Conservation (phyloP, 306 rosid species). For the Abrus pulchellus region DNA sequence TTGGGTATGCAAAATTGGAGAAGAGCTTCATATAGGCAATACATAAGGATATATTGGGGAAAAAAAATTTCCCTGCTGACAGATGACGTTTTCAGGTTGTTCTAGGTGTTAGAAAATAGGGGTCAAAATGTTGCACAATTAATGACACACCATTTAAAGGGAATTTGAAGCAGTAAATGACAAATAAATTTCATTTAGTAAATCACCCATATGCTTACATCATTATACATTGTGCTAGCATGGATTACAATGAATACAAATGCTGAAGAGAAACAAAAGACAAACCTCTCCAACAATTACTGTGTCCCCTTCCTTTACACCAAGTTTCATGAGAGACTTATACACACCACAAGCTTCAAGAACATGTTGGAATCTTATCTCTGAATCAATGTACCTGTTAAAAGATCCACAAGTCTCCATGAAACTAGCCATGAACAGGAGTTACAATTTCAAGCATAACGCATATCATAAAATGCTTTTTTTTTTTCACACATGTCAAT, state of each 20-base stretch:
- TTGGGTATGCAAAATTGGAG: conserved; percentile 29
- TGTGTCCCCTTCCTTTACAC: conserved; percentile 88
- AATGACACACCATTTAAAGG: conserved; percentile 15
- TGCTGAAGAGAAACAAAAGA: conserved; percentile 43
- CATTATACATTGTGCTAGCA: conserved; percentile 30
- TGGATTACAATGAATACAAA: conserved; percentile 38
- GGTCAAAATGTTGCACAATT: conserved; percentile 30
- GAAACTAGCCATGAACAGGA: conserved; percentile 36
- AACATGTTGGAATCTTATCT: conserved; percentile 92
- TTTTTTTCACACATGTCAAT: conserved; percentile 30
- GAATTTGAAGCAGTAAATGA: conserved; percentile 17
- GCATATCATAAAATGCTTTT: conserved; percentile 12
- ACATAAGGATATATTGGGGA: not conserved
- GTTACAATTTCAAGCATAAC: conserved; percentile 38
- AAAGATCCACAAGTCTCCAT: conserved; percentile 44
- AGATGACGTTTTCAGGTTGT: conserved; percentile 36
- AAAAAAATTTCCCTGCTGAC: not conserved
- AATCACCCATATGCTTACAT: conserved; percentile 33
- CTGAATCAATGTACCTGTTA: conserved; percentile 85
- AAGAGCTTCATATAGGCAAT: conserved; percentile 35
- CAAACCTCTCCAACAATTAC: conserved; percentile 83
- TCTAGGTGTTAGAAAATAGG: conserved; percentile 24
- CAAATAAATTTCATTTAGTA: conserved; percentile 34
- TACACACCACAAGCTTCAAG: conserved; percentile 94
- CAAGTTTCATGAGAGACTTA: conserved; percentile 83